Evolutionary conservation across 306 rosid genomes (phyloP), one percentile per base, ranked within the genome.

Genomic region (Acacia acuminata): DNA sequence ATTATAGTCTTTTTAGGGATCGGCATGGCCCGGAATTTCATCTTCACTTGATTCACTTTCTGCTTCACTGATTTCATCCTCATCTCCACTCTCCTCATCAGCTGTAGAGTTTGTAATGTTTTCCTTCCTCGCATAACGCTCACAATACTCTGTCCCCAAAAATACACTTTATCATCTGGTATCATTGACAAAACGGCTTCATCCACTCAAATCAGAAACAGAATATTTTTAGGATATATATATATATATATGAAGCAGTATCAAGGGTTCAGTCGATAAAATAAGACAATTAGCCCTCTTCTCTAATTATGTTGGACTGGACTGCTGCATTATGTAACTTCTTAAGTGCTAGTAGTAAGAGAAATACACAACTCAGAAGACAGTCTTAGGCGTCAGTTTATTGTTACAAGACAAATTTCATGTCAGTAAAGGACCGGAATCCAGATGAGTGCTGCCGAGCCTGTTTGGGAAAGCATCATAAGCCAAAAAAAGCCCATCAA

Each of bases 21-120:
- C 99, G 13, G 94, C 97, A 53, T 90, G 97, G 66, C 97, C 94
- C 4, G 97, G 94, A 85, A 96, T 89, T 8, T 96, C 98, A 67
- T 92, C 97, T 45, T 94, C 99, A 72, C 97, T 92, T 24, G 91
- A 93, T 82, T 73, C 91, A 19, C 94, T 86, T 79, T 85, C 95
- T 64, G 88, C 96, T 25, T 92, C 92, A 71, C 93, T 92, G 65
- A 90, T 92, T 81, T 90, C 94, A 47, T 87, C 97, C 34, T 92
- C 98, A 19, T 91, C 92, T 51, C 66, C 94, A 65, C 94, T 91
- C 16, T 92, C 98, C 61, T 90, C 97, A 60, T 91, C 99, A 14
- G 90, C 85, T 20, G 86, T 80, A 48, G 94, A 61, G 77, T 92
- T 92, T 24, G 77, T 63, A 61, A 88, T 86, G 66, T 89, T 87